These are phyloP conservation scores for Russula emetica DNA, from an alignment of 768 basidiomycete species.

Conservation along the genomic window DNA sequence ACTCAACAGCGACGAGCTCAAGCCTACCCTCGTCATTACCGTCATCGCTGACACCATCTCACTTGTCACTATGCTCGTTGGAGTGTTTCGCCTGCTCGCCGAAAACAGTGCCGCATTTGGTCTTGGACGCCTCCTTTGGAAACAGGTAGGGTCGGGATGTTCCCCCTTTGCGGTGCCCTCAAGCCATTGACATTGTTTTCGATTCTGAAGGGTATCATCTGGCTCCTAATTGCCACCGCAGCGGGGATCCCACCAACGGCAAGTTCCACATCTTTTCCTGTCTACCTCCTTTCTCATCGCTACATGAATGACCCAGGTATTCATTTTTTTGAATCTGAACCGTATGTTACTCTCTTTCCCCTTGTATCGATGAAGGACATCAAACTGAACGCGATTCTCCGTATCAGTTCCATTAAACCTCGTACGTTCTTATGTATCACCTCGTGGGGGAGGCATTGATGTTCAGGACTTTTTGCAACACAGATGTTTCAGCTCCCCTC, in stretches of 20 bases:
- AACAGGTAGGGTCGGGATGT: background rate
- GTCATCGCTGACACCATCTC: background rate
- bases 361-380: background rate
- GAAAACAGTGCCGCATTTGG: background rate
- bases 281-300: background rate
- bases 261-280: background rate
- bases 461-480: background rate
- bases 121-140: background rate
- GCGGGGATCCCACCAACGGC: constrained; percentile 7
- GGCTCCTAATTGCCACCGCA: background rate
- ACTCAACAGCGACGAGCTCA: background rate
- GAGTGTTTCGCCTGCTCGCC: background rate
- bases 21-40: background rate
- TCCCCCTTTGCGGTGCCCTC: background rate
- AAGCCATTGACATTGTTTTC: background rate
- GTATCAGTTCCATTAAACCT: background rate
- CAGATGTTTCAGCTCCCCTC: constrained; percentile 5
- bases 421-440: background rate
- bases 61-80: background rate
- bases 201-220: background rate
- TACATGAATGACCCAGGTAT: background rate
- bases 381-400: background rate
- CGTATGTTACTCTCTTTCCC: background rate
- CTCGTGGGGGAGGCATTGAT: background rate
- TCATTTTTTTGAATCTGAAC: constrained; percentile 12